Conservation (phyloP, 2,329 filamentous ascomycete genomes). For the Penicillium hesseltinei region DNA sequence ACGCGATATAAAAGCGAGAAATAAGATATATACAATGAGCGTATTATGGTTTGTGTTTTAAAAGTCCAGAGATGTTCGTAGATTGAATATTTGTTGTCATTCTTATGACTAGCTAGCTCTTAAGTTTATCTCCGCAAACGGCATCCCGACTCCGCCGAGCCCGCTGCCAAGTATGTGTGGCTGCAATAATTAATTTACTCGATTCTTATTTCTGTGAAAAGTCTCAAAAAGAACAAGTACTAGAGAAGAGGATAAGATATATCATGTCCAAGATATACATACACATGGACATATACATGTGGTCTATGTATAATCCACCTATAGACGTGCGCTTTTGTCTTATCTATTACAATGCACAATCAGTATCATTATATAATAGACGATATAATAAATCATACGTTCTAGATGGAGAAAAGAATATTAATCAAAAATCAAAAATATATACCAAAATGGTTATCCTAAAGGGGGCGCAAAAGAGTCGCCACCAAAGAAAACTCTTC, state of each 20-base stretch:
- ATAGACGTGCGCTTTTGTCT: neutral
- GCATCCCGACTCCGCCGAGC: neutral
- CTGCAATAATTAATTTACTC: neutral
- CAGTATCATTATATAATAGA: neutral
- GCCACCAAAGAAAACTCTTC: conserved; percentile 8
- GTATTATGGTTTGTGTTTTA: no score
- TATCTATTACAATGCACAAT: neutral
- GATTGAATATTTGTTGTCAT: neutral
- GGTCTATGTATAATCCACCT: neutral
- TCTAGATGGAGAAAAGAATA: neutral
- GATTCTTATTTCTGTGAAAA: neutral
- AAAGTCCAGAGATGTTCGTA: no score
- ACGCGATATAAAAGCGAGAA: neutral
- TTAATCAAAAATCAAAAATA: neutral
- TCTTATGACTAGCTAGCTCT: neutral
- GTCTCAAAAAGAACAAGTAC: neutral
- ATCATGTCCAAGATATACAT: neutral
- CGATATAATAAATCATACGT: neutral
- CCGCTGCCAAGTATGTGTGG: neutral
- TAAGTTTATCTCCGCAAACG: conserved; percentile 3
- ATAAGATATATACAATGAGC: neutral
- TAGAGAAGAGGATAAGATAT: neutral
- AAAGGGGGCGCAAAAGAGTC: neutral
- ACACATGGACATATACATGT: neutral
- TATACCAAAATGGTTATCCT: neutral